Percentiles rank a stretch among this genome's conserved stretches.
phyloP scores from a whole-genome alignment of 2,329 filamentous ascomycete species.

The Pseudopithomyces chartarum region DNA sequence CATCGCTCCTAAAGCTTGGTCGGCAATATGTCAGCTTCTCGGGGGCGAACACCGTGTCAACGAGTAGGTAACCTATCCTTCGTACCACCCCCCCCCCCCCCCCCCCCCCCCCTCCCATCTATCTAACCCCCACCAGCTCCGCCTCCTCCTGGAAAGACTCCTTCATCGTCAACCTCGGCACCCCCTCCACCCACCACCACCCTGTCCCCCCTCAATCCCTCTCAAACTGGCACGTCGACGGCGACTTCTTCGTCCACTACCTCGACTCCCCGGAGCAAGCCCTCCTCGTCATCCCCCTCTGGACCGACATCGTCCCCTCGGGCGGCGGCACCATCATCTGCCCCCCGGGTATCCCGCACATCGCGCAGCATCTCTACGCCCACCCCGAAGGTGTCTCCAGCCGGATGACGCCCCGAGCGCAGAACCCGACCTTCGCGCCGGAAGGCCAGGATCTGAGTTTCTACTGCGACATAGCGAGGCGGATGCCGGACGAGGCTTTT shows the following conservation, averaged over 20 bases:
- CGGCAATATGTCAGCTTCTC: slow-evolving; percentile 68
- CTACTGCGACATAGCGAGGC: slow-evolving; percentile 48
- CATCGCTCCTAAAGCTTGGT: slow-evolving; percentile 70
- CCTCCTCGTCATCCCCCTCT: slow-evolving; percentile 70
- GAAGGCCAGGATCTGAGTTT: slow-evolving; percentile 52
- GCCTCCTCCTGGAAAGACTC: slow-evolving; percentile 68
- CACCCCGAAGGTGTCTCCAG: slow-evolving; percentile 70
- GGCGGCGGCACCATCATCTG: slow-evolving; percentile 71
- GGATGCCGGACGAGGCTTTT: slow-evolving; percentile 49
- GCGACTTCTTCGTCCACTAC: slow-evolving; percentile 75
- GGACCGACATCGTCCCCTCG: slow-evolving; percentile 64
- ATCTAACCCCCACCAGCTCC: slow-evolving; percentile 13
- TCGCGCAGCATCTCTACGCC: slow-evolving; percentile 62
- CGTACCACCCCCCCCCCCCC: neutral
- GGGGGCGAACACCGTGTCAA: slow-evolving; percentile 58
- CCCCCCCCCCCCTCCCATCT: neutral
- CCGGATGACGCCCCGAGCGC: slow-evolving; percentile 63
- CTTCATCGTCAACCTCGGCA: slow-evolving; percentile 73
- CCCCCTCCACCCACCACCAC: slow-evolving; percentile 54
- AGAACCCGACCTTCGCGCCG: slow-evolving; percentile 52
- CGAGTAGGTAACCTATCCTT: slow-evolving; percentile 2
- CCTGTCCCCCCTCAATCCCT: slow-evolving; percentile 59
- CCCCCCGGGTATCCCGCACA: slow-evolving; percentile 60
- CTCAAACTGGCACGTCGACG: slow-evolving; percentile 70
- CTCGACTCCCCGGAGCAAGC: slow-evolving; percentile 73